These are phyloP conservation scores for Penicillium sumatraense DNA, from an alignment of 2,329 filamentous ascomycete genomes.

Conservation along the genomic window DNA sequence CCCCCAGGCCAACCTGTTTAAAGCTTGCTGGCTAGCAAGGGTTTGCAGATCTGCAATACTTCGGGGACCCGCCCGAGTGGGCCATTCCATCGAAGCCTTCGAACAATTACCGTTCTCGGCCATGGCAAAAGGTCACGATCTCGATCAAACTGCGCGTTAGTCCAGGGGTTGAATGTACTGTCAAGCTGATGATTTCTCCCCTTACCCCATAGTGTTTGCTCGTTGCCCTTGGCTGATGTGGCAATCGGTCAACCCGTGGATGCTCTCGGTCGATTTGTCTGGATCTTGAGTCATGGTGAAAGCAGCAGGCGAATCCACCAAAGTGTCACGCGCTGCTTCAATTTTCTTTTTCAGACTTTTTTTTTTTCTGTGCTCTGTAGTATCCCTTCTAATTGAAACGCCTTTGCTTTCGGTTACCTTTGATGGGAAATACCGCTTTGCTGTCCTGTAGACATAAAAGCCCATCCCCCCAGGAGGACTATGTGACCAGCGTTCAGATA, in stretches of 20 bases:
- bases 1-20: background rate
- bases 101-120: slow-evolving; percentile 18
- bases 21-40: slow-evolving; percentile 9
- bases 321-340: slow-evolving; percentile 29
- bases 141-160: background rate
- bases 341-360: slow-evolving; percentile 21
- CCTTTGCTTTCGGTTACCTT: slow-evolving; percentile 23
- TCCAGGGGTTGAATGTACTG: slow-evolving; percentile 5
- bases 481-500: background rate
- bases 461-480: slow-evolving; percentile 8
- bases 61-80: slow-evolving; percentile 14
- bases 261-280: slow-evolving; percentile 25
- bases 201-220: slow-evolving; percentile 7
- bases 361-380: slow-evolving; percentile 8
- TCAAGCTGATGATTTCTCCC: background rate
- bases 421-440: slow-evolving; percentile 20
- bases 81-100: slow-evolving; percentile 22
- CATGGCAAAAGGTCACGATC: background rate
- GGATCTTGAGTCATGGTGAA: slow-evolving; percentile 33
- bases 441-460: slow-evolving; percentile 28
- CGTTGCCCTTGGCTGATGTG: slow-evolving; percentile 10
- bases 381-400: background rate
- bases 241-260: slow-evolving; percentile 29
- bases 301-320: slow-evolving; percentile 22
- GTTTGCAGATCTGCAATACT: slow-evolving; percentile 19